Evolutionary conservation across 148 eudicot species (phyloP).

Genomic region (Persicaria maculosa): DNA sequence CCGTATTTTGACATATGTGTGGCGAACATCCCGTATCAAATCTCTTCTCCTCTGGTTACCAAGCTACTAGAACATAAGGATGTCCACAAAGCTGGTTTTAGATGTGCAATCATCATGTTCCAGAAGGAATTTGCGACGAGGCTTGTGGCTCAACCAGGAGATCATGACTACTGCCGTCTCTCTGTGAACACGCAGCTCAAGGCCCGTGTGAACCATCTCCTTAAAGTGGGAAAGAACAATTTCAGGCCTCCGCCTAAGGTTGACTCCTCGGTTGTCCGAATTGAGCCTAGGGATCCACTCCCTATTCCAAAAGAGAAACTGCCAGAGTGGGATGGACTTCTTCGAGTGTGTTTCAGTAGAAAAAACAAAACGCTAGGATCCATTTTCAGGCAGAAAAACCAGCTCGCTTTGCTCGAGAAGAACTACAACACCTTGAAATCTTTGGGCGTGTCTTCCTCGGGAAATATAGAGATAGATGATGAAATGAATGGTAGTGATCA

Average conservation of each 20-base stretch:
- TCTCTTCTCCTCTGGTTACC: slow-evolving; percentile 85
- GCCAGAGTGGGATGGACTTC: slow-evolving; percentile 90
- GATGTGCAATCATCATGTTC: slow-evolving; percentile 89
- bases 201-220: slow-evolving; percentile 63
- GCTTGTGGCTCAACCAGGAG: slow-evolving; percentile 93
- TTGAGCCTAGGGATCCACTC: slow-evolving; percentile 80
- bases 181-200: slow-evolving; percentile 83
- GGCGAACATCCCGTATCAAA: slow-evolving; percentile 88
- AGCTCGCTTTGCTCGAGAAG: slow-evolving; percentile 62
- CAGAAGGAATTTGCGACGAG: slow-evolving; percentile 95
- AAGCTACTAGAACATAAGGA: slow-evolving; percentile 40
- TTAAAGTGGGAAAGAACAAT: slow-evolving; percentile 85
- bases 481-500: slow-evolving; percentile 22
- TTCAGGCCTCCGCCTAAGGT: slow-evolving; percentile 96
- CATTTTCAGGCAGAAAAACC: slow-evolving; percentile 62
- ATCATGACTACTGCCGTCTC: slow-evolving; percentile 75
- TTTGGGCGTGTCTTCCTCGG: slow-evolving; percentile 21
- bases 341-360: slow-evolving; percentile 70
- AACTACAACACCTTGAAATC: slow-evolving; percentile 74
- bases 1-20: slow-evolving; percentile 91
- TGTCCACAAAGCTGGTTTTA: slow-evolving; percentile 54
- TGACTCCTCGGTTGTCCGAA: slow-evolving; percentile 88
- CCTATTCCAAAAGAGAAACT: slow-evolving; percentile 57
- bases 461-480: slow-evolving; percentile 30
- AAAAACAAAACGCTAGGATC: slow-evolving; percentile 85